Conservation (phyloP, 345 rosid genomes). For the Gossypium longicalyx region DNA sequence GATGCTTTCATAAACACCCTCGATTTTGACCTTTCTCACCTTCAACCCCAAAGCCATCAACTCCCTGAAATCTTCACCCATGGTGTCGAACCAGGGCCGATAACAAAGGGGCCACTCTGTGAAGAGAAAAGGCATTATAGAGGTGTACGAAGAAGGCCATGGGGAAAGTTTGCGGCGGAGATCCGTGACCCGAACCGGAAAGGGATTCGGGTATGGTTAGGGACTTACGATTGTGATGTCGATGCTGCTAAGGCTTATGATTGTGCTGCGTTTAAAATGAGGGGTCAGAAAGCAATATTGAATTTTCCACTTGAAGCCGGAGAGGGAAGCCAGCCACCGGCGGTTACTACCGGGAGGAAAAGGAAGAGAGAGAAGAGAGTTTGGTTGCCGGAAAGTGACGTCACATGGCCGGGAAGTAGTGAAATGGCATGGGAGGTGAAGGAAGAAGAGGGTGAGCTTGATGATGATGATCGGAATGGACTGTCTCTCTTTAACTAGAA, state of each 20-base stretch:
- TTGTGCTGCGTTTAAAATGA: slow-evolving; percentile 71
- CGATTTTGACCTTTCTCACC: slow-evolving; percentile 26
- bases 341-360: slow-evolving; percentile 42
- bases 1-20: slow-evolving; percentile 36
- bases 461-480: not conserved
- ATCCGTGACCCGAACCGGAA: slow-evolving; percentile 77
- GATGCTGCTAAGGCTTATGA: slow-evolving; percentile 96
- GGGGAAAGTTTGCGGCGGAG: slow-evolving; percentile 97
- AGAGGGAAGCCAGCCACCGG: slow-evolving; percentile 41
- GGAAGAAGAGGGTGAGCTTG: slow-evolving; percentile 7
- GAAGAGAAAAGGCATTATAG: slow-evolving; percentile 57
- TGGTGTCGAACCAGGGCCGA: slow-evolving; percentile 3
- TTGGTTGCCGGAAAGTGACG: slow-evolving; percentile 13
- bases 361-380: slow-evolving; percentile 32
- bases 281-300: slow-evolving; percentile 80
- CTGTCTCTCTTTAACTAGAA: not conserved
- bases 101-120: not conserved
- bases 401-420: not conserved
- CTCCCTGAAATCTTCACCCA: slow-evolving; percentile 8
- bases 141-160: slow-evolving; percentile 87
- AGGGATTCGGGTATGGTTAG: slow-evolving; percentile 88
- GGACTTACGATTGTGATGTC: slow-evolving; percentile 62
- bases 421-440: slow-evolving; percentile 5
- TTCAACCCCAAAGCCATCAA: slow-evolving; percentile 25
- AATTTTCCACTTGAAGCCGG: slow-evolving; percentile 91